A percentile compares a stretch with the other conserved stretches of the same genome.
These are phyloP conservation scores for Astrothelium subdiscretum DNA, from an alignment of 495 filamentous ascomycete genomes.

Conservation along the genomic window DNA sequence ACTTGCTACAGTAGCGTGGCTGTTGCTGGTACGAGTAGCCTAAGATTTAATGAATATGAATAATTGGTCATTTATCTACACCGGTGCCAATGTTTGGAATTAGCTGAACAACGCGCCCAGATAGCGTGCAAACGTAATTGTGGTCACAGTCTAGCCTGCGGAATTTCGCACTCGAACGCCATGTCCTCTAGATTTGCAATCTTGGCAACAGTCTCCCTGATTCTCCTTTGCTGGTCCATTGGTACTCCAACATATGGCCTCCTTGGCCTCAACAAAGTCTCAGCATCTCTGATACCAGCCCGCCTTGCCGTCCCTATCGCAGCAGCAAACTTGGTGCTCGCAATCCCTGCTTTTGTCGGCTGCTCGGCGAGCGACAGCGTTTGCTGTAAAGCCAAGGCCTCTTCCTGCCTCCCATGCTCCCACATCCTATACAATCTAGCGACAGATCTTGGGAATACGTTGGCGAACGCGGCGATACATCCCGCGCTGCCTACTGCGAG, in stretches of 20 bases:
- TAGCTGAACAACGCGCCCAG: background rate
- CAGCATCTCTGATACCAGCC: constrained; percentile 43
- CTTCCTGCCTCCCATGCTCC: constrained; percentile 33
- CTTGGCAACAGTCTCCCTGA: background rate
- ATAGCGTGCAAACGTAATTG: background rate
- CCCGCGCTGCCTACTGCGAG: constrained; percentile 46
- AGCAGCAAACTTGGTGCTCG: constrained; percentile 51
- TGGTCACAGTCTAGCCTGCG: background rate
- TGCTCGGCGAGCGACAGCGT: constrained; percentile 41
- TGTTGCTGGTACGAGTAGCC: background rate
- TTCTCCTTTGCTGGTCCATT: constrained; percentile 16
- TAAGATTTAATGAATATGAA: background rate
- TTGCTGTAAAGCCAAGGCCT: constrained; percentile 44
- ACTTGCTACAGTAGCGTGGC: background rate
- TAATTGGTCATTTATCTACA: background rate
- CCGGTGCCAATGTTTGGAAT: background rate
- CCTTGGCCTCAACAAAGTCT: constrained; percentile 42
- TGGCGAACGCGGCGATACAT: constrained; percentile 54
- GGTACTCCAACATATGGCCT: constrained; percentile 42
- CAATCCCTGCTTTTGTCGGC: constrained; percentile 47
- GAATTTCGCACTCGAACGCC: background rate
- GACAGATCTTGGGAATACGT: constrained; percentile 47
- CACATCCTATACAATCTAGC: constrained; percentile 42
- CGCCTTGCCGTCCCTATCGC: constrained; percentile 40
- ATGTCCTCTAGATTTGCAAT: background rate